Evolutionary conservation across 495 filamentous ascomycete genomes (phyloP).

Genomic region (Trichoderma gamsii): DNA sequence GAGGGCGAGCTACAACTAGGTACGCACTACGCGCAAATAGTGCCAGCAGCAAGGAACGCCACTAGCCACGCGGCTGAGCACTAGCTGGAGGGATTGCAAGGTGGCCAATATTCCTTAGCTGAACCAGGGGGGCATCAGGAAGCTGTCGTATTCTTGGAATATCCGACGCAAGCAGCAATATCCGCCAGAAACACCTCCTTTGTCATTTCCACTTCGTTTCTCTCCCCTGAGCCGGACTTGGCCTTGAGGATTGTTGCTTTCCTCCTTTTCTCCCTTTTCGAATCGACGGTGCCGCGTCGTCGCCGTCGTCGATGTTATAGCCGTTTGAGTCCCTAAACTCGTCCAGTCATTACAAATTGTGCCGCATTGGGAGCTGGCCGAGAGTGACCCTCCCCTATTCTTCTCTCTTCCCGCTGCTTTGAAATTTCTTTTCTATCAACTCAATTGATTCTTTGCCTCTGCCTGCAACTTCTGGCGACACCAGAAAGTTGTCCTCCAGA

Average conservation of each 20-base stretch:
- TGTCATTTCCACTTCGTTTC: constrained; percentile 9
- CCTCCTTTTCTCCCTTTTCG: constrained; percentile 7
- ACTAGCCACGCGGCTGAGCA: constrained; percentile 12
- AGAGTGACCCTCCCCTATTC: neutral
- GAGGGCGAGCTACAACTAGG: too few species aligned
- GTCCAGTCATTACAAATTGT: constrained; percentile 12
- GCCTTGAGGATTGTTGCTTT: constrained; percentile 2
- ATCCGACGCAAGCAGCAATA: constrained; percentile 6
- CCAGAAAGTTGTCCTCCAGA: constrained; percentile 2
- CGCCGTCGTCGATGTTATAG: constrained; percentile 4
- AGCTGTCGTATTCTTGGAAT: constrained; percentile 11
- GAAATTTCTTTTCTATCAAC: neutral
- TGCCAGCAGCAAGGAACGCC: neutral
- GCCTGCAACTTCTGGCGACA: neutral
- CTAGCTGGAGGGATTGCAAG: constrained; percentile 3
- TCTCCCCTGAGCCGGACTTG: constrained; percentile 6
- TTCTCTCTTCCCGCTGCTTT: neutral
- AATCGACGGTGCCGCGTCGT: neutral
- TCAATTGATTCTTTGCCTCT: constrained; percentile 6
- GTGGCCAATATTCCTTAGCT: constrained; percentile 11
- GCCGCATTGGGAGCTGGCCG: neutral
- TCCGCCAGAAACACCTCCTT: constrained; percentile 11
- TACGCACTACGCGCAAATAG: too few species aligned
- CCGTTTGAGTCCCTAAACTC: constrained; percentile 1
- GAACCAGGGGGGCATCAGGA: constrained; percentile 1